A percentile compares a stretch with the other conserved stretches of the same genome.
Evolutionary conservation across 1,284 basidiomycete species (phyloP).

Genomic region (Meripilus lineatus): DNA sequence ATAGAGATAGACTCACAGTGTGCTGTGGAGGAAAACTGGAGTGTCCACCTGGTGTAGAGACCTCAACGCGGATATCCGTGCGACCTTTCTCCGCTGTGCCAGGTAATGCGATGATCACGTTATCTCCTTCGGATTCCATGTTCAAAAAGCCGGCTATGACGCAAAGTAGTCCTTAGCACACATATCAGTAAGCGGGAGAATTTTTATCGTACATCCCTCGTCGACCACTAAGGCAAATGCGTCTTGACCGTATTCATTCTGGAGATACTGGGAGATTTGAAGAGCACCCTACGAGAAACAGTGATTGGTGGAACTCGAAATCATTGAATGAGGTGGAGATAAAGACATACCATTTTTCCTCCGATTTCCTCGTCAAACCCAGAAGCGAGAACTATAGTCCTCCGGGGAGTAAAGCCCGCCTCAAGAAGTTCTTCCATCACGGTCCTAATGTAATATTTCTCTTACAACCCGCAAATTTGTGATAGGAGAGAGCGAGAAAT

Average conservation of each 20-base stretch:
- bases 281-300: conserved; percentile 38
- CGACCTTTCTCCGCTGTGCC: conserved; percentile 64
- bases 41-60: conserved; percentile 60
- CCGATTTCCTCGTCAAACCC: conserved; percentile 69
- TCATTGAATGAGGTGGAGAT: background rate
- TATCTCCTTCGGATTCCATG: too few species aligned
- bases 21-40: conserved; percentile 56
- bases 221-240: conserved; percentile 51
- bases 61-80: conserved; percentile 42
- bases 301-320: background rate
- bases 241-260: conserved; percentile 45
- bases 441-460: conserved; percentile 36
- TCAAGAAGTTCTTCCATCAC: conserved; percentile 49
- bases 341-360: conserved; percentile 33
- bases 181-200: too few species aligned
- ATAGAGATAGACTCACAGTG: conserved; percentile 32
- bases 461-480: too few species aligned
- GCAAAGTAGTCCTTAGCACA: too few species aligned
- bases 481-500: too few species aligned
- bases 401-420: conserved; percentile 42
- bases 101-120: conserved; percentile 41
- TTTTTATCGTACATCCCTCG: conserved; percentile 36
- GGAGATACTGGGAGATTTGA: conserved; percentile 40
- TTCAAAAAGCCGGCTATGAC: too few species aligned
- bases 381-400: conserved; percentile 57